phyloP scores from a whole-genome alignment of 2,329 filamentous ascomycete genomes.

The Aspergillus vadensis region DNA sequence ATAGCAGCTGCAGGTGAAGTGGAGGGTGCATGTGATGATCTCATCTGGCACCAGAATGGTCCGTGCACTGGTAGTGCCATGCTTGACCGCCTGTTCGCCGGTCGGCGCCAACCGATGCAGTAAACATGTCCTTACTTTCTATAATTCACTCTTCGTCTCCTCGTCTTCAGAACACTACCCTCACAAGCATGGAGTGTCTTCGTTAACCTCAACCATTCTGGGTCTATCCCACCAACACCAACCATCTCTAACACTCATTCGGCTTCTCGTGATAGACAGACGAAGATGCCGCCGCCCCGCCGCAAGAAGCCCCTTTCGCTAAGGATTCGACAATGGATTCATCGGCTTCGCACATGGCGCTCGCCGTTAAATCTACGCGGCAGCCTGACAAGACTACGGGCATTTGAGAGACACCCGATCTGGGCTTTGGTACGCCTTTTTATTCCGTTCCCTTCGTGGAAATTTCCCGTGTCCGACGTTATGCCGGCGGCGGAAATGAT shows the following conservation, averaged over 20 bases:
- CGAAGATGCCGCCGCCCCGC: not conserved
- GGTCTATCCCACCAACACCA: not conserved
- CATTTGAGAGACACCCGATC: conserved; percentile 23
- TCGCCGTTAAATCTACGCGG: conserved; percentile 25
- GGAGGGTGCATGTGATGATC: not conserved
- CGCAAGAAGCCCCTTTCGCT: not conserved
- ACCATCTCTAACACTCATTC: not conserved
- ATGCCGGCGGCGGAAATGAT: conserved; percentile 19
- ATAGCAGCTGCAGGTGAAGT: no score
- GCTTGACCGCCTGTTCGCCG: not conserved
- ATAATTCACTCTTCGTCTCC: not conserved
- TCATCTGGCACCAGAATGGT: not conserved
- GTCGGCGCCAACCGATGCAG: not conserved
- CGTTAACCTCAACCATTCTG: not conserved
- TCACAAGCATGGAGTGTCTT: not conserved
- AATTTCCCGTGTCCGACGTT: conserved; percentile 26
- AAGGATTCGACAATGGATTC: not conserved
- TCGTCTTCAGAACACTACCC: not conserved
- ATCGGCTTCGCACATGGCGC: conserved; percentile 18
- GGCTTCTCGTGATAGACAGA: not conserved
- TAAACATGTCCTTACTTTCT: not conserved
- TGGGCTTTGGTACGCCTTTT: conserved; percentile 25
- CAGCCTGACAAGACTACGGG: conserved; percentile 24
- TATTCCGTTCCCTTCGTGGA: conserved; percentile 28
- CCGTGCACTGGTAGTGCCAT: not conserved